A percentile compares a stretch with the other conserved stretches of the same genome.
phyloP scores from a whole-genome alignment of 345 rosid genomes.

The Theobroma cacao region DNA sequence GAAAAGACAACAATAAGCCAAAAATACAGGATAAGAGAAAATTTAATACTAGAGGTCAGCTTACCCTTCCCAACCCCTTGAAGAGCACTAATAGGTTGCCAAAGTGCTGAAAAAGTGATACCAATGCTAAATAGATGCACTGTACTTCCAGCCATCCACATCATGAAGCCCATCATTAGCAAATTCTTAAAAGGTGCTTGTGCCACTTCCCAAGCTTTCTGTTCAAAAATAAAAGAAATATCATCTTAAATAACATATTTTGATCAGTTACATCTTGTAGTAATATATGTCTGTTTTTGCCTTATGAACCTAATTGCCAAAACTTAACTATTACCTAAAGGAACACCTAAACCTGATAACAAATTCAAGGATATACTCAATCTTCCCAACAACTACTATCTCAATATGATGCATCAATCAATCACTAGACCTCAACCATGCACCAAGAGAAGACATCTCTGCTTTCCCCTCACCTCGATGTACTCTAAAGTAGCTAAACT shows the following conservation, averaged over 20 bases:
- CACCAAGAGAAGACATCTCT: not conserved
- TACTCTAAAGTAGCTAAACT: not conserved
- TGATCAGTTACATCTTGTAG: not conserved
- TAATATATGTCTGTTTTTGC: not conserved
- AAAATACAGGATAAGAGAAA: not conserved
- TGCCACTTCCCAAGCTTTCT: constrained; percentile 99
- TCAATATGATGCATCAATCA: not conserved
- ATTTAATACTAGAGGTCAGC: not conserved
- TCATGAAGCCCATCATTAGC: constrained; percentile 99
- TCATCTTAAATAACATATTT: not conserved
- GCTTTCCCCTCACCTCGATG: not conserved
- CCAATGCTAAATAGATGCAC: constrained; percentile 99
- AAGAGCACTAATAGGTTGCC: constrained; percentile 97
- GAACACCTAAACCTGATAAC: not conserved
- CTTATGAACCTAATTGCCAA: not conserved
- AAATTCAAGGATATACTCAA: not conserved
- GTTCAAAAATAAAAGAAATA: constrained; percentile 21
- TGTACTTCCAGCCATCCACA: constrained; percentile 99
- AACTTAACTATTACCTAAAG: not conserved
- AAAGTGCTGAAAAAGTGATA: constrained; percentile 95
- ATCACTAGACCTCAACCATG: not conserved
- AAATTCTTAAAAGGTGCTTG: constrained; percentile 97
- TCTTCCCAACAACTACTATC: not conserved
- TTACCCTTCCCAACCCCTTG: constrained; percentile 98
- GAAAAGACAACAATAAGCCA: not conserved